Evolutionary conservation across 2,329 filamentous ascomycete genomes (phyloP).

Genomic region (Fusarium equiseti): DNA sequence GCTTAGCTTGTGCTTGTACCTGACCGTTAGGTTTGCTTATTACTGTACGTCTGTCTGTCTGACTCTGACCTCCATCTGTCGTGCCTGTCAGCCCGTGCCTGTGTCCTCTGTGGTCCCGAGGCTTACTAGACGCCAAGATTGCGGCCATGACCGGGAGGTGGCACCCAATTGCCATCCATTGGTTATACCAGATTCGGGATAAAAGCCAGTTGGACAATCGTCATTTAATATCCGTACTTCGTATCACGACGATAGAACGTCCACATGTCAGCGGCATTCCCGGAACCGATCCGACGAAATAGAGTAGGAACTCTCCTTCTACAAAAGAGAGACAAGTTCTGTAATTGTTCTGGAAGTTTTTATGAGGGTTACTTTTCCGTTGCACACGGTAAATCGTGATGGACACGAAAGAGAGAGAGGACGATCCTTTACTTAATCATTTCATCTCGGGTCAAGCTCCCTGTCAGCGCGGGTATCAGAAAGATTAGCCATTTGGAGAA

Average conservation of each 20-base stretch:
- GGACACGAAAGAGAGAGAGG: background rate
- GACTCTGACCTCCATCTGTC: slow-evolving; percentile 5
- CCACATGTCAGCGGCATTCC: slow-evolving; percentile 9
- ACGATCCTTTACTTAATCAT: slow-evolving; percentile 7
- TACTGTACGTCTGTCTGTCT: slow-evolving; percentile 12
- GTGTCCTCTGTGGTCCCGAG: slow-evolving; percentile 26
- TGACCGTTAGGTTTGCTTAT: slow-evolving; percentile 25
- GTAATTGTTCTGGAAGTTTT: background rate
- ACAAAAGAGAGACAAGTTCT: background rate
- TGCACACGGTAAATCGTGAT: background rate
- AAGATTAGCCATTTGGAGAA: background rate
- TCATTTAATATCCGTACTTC: slow-evolving; percentile 35
- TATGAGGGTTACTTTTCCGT: background rate
- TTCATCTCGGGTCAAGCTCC: slow-evolving; percentile 4
- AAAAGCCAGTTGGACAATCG: slow-evolving; percentile 20
- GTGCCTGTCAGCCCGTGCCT: slow-evolving; percentile 15
- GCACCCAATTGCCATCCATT: slow-evolving; percentile 23
- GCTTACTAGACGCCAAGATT: slow-evolving; percentile 37
- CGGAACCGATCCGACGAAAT: background rate
- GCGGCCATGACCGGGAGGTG: slow-evolving; percentile 28
- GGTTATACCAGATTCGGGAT: slow-evolving; percentile 19
- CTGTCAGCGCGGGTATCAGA: background rate
- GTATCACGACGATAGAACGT: slow-evolving; percentile 6
- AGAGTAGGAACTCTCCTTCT: background rate
- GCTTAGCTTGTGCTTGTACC: slow-evolving; percentile 17